Evolutionary conservation across 192 early-diverging fungal species (phyloP), one percentile per base, ranked within the genome.

Genomic region (Umbelopsis ramanniana): DNA sequence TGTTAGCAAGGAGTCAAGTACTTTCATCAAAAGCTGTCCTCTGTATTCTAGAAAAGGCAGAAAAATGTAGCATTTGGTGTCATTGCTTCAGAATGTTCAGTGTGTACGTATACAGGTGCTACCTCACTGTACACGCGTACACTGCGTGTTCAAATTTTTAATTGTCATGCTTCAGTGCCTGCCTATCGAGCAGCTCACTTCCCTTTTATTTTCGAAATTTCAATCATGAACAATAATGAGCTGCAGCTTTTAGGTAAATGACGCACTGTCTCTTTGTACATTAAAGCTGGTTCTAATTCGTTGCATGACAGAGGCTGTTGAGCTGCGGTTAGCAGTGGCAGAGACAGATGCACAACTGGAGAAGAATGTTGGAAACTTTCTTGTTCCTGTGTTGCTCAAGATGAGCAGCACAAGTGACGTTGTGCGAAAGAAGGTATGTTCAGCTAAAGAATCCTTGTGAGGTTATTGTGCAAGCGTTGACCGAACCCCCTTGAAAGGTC

Each of bases 321-420:
- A 95, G 76, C 70, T 95, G 37, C 82, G 88, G 29, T 81, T 95
- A 46, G 94, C 92, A 10, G 60, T 94, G 43, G 86, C 92, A 8
- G 90, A 89, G 55, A 89, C 84, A 9, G 89, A 94, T 66, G 57
- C 79, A 0, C 81, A 88, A 23, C 83, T 95, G 70, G 88, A 91
- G 75, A 85, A 83, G 43, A 84, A 77, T 23, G 71, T 94, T 22
- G 71, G 71, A 33, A 82, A 77, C 24, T 91, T 95, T 72, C 82
- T 94, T 7, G 78, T 83, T 12, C 92, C 94, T 19, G 82, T 93
- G 0, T 76, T 95, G 19, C 60, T 88, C 37, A 95, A 95, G 55
- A 81, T 95, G 7, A 80, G 79, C 48, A 85, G 83, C 37, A 77
- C 84, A 5, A 52, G 74, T 22, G 83, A 86, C 47, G 60, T 46